Conservation (phyloP, 1,139 yeast genomes). For the Suhomyces yuchorum region DNA sequence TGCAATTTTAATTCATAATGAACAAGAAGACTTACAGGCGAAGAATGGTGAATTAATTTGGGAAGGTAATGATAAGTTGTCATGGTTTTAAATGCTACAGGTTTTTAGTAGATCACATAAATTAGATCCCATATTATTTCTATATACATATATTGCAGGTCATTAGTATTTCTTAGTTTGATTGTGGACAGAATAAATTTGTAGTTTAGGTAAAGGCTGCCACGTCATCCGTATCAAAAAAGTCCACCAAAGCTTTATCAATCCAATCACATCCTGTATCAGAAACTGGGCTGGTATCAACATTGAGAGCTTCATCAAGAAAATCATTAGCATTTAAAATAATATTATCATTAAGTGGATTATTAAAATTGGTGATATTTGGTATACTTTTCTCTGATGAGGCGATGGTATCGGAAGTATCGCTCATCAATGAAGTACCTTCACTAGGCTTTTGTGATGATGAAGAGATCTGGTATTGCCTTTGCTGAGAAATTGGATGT, state of each 20-base stretch:
- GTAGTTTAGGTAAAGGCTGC: constrained; percentile 3
- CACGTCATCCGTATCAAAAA: constrained; percentile 18
- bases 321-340: constrained; percentile 7
- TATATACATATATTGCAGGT: constrained; percentile 1
- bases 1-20: constrained; percentile 34
- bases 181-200: not conserved
- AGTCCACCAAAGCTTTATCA: constrained; percentile 37
- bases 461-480: not conserved
- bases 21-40: constrained; percentile 28
- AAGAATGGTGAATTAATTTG: constrained; percentile 34
- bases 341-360: not conserved
- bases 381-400: not conserved
- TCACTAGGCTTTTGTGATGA: not conserved
- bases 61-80: constrained; percentile 49
- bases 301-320: constrained; percentile 5
- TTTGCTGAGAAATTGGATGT: not conserved
- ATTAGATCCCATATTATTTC: not conserved
- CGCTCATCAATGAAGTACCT: not conserved
- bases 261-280: constrained; percentile 60
- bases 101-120: not conserved
- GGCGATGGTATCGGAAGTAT: not conserved
- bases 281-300: constrained; percentile 36
- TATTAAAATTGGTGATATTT: not conserved
- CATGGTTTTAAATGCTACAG: constrained; percentile 39
- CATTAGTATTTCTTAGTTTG: not conserved